Evolutionary conservation across 2,329 filamentous ascomycete genomes (phyloP), one percentile per base, ranked within the genome.

Genomic region (Cucurbitaria berberidis): DNA sequence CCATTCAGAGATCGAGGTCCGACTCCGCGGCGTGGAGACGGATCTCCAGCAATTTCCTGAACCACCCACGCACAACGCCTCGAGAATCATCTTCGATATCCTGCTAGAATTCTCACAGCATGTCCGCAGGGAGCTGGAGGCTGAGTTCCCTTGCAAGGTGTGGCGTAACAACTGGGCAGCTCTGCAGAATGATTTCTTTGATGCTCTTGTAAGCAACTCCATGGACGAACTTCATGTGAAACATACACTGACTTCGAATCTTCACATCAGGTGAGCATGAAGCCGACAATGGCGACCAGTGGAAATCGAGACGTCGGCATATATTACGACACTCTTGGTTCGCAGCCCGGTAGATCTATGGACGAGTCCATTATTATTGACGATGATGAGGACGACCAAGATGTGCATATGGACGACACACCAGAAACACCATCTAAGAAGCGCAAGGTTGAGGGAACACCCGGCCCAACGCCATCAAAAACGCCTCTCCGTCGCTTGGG

Each of bases 31-130:
- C 0, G 84, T 92, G 2, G 77, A 84, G 1, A 62, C 66, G 0
- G 76, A 88, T 50, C 79, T 96, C 0, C 59, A 69, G 0, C 75
- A 74, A 0, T 80, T 93, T 0, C 89, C 89, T 0, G 87, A 90
- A 32, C 82, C 90, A 0, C 88, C 89, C 0, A 74, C 74, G 0
- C 74, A 78, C 0, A 90, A 91, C 38, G 83, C 91, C 0, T 82
- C 86, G n/a, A 78, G 86, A 0, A 84, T 86, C 9, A 81, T 96
- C 0, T 81, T 82, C 18, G 81, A 82, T 1, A 83, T 85, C 10
- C 69, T 93, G 79, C 11, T 76, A 76, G 0, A 35, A 11, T 87
- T 93, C 55, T 81, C 83, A 0, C 74, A 78, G 0, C 67, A 78
- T 0, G 78, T 91, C 1, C 78, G 81, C 4, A 74, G 77, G 0